These are phyloP conservation scores for Aspergillus sparsus DNA, from an alignment of 495 filamentous ascomycete genomes.

Conservation along the genomic window DNA sequence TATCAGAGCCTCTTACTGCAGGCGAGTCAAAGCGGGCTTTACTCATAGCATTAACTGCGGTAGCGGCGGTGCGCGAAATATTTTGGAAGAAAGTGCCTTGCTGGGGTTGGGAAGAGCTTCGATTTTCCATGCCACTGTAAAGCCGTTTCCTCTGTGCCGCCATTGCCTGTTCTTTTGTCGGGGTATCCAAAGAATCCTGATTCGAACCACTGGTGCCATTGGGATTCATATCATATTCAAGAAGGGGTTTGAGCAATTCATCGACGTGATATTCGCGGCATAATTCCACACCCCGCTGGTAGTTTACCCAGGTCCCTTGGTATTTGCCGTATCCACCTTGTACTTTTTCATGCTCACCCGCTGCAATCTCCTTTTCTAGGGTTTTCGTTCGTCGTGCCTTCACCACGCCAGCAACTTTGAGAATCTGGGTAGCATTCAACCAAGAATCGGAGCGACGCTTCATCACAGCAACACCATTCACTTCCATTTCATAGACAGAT, in stretches of 20 bases:
- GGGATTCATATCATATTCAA: constrained; percentile 84
- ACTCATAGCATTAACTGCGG: constrained; percentile 90
- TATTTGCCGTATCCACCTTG: constrained; percentile 99
- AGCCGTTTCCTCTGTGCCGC: constrained; percentile 93
- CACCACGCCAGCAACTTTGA: constrained; percentile 94
- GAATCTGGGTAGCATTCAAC: constrained; percentile 92
- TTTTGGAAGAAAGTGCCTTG: constrained; percentile 93
- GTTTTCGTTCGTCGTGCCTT: constrained; percentile 98
- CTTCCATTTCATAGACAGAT: constrained; percentile 96
- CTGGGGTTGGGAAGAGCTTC: constrained; percentile 61
- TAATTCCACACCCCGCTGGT: constrained; percentile 84
- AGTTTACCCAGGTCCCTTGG: constrained; percentile 97
- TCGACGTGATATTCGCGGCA: constrained; percentile 93
- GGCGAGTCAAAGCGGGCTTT: constrained; percentile 93
- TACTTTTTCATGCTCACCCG: constrained; percentile 95
- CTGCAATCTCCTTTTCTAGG: constrained; percentile 94
- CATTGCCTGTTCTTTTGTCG: constrained; percentile 99
- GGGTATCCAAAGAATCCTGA: constrained; percentile 72
- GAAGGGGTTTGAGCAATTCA: constrained; percentile 76
- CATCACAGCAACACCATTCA: constrained; percentile 90
- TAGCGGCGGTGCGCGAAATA: constrained; percentile 88
- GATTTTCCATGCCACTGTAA: constrained; percentile 69
- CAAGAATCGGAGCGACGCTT: constrained; percentile 87
- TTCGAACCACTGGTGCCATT: constrained; percentile 67
- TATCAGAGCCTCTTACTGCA: constrained; percentile 57